Conservation (phyloP, 2,329 filamentous ascomycete genomes). For the Neonectria sp. region DNA sequence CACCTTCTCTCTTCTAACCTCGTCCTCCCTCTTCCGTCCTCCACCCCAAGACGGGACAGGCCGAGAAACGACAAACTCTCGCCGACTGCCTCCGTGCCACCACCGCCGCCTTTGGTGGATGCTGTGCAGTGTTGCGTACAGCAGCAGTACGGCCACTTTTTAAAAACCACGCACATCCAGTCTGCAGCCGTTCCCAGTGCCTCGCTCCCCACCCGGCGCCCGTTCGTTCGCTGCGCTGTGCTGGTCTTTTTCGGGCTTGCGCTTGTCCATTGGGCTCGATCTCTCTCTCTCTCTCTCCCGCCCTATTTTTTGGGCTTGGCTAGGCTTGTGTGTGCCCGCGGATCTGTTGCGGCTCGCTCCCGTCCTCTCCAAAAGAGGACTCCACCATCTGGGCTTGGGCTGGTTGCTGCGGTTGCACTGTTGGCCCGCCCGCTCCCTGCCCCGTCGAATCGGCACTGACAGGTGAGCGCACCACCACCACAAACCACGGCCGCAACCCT, state of each 20-base stretch:
- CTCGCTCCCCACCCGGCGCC: slow-evolving; percentile 6
- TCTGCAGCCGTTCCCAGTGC: slow-evolving; percentile 32
- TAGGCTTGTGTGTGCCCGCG: not conserved
- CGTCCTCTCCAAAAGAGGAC: not conserved
- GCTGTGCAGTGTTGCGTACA: slow-evolving; percentile 22
- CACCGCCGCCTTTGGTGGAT: slow-evolving; percentile 19
- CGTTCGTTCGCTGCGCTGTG: slow-evolving; percentile 24
- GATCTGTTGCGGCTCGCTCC: slow-evolving; percentile 24
- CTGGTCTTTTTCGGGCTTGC: slow-evolving; percentile 5
- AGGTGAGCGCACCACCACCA: slow-evolving; percentile 28
- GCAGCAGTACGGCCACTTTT: slow-evolving; percentile 36
- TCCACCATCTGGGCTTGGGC: slow-evolving; percentile 28
- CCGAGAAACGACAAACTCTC: slow-evolving; percentile 7
- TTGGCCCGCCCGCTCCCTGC: slow-evolving; percentile 37
- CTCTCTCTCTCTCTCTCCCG: too few species aligned
- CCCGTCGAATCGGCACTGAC: slow-evolving; percentile 26
- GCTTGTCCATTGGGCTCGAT: slow-evolving; percentile 1
- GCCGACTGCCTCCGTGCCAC: slow-evolving; percentile 1
- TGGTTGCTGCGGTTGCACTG: slow-evolving; percentile 48
- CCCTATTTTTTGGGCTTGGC: not conserved
- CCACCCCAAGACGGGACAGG: slow-evolving; percentile 1
- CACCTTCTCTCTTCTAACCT: not conserved
- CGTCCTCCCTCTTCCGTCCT: not conserved
- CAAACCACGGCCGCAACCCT: slow-evolving; percentile 16
- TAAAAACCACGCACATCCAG: slow-evolving; percentile 36